A percentile compares a stretch with the other conserved stretches of the same genome.
phyloP scores from a whole-genome alignment of 2,329 filamentous ascomycete genomes.

The Xylariomycetidae sp. region DNA sequence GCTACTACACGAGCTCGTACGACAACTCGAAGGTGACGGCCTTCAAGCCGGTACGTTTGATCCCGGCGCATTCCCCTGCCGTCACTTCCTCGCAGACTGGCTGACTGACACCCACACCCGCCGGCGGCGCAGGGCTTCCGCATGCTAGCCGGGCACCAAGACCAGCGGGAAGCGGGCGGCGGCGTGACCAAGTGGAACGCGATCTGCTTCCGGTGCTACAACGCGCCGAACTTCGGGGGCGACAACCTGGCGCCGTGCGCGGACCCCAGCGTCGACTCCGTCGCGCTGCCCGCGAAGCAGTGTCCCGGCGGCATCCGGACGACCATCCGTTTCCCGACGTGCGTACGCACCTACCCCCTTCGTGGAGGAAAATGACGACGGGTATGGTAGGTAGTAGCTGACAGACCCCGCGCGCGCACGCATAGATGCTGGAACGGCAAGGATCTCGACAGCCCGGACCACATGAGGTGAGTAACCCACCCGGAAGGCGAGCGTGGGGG shows the following conservation, averaged over 20 bases:
- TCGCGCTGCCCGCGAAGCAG: conserved; percentile 41
- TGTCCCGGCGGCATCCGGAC: conserved; percentile 43
- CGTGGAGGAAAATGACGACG: too few species aligned
- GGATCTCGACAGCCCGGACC: conserved; percentile 39
- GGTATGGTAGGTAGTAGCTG: too few species aligned
- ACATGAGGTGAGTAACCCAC: conserved; percentile 45
- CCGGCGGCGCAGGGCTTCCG: conserved; percentile 37
- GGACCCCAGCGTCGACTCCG: conserved; percentile 30
- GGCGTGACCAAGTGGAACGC: conserved; percentile 8
- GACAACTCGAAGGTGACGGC: conserved; percentile 27
- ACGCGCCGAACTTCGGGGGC: conserved; percentile 5
- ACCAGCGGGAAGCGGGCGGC: conserved; percentile 9
- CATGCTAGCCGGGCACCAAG: conserved; percentile 32
- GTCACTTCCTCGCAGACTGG: not conserved
- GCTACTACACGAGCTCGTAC: conserved; percentile 7
- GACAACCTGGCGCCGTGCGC: conserved; percentile 18
- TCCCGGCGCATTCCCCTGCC: not conserved
- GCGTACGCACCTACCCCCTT: conserved; percentile 3
- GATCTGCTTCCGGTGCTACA: conserved; percentile 28
- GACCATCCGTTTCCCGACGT: conserved; percentile 46
- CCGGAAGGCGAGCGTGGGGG: too few species aligned
- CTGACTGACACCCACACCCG: not conserved
- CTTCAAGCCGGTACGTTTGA: conserved; percentile 30
- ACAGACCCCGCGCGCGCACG: too few species aligned
- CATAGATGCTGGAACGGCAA: conserved; percentile 45